Conservation (phyloP, 768 basidiomycete species). For the Russula earlei region DNA sequence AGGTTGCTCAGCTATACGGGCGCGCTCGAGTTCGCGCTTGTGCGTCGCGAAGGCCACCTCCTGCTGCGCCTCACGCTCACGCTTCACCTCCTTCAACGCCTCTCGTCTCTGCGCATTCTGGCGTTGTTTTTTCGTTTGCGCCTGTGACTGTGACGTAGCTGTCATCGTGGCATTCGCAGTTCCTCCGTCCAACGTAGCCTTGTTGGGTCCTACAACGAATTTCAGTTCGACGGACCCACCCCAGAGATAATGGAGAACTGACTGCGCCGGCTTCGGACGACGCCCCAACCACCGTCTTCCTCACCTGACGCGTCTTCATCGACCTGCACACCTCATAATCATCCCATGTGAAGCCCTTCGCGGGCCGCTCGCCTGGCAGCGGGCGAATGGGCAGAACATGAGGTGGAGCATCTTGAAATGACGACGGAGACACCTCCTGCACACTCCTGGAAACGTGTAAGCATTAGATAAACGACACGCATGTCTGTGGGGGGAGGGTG, state of each 20-base stretch:
- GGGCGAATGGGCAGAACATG: slow-evolving; percentile 64
- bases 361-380: slow-evolving; percentile 46
- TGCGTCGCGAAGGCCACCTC: slow-evolving; percentile 46
- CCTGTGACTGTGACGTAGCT: slow-evolving; percentile 35
- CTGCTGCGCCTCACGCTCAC: slow-evolving; percentile 43
- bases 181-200: slow-evolving; percentile 5
- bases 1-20: slow-evolving; percentile 41
- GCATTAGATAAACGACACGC: slow-evolving; percentile 10
- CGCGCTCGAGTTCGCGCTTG: slow-evolving; percentile 48
- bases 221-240: neutral
- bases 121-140: slow-evolving; percentile 57
- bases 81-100: slow-evolving; percentile 47
- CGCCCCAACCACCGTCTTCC: slow-evolving; percentile 70
- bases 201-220: slow-evolving; percentile 15
- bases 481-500: no score
- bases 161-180: neutral
- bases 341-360: slow-evolving; percentile 60
- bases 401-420: slow-evolving; percentile 30
- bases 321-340: slow-evolving; percentile 68
- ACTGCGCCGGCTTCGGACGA: slow-evolving; percentile 50
- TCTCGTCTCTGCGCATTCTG: slow-evolving; percentile 56
- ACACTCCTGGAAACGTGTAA: slow-evolving; percentile 32
- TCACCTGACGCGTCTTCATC: slow-evolving; percentile 49
- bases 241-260: neutral
- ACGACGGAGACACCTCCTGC: slow-evolving; percentile 48